Evolutionary conservation across 208 protist species (phyloP), one percentile per base, ranked within the genome.

Genomic region (Acanthamoeba healyi): DNA sequence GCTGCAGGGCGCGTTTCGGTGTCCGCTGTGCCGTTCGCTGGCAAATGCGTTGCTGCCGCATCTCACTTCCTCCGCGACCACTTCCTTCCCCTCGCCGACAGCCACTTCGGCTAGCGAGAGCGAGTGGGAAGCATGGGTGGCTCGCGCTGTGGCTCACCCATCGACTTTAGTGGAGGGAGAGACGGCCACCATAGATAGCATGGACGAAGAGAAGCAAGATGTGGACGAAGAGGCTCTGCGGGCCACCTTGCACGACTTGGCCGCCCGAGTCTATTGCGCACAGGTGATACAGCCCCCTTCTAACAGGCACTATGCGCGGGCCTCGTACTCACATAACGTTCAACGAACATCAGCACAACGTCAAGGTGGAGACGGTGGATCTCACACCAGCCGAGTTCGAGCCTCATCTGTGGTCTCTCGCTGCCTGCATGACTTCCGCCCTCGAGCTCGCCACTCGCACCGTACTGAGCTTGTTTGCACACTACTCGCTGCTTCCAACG

Each of bases 11-110:
- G 81, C 44, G 10, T 89, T 89, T 49, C 44, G 54, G 42, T 89
- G 81, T 29, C 81, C 81, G 32, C 81, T 89, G 49, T 89, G 81
- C 81, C 24, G 81, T 15, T 46, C 81, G 29, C 44, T 89, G 51
- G 81, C 9, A 2, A 89, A 89, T 32, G 36, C 46, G 51, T 32
- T 89, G 10, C 7, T 89, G 6, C 81, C 81, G 46, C 19, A 22
- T 15, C 32, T 65, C 49, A 14, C 77, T 17, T 34, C 77, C 15
- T 7, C 56, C n/a, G 56, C n/a, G 15, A 22, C 9, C n/a, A 29
- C 10, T 17, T 22, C 56, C 15, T 17, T 29, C 56, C 24, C 56
- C 56, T 4, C 56, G 7, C n/a, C n/a, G 24, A 14, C n/a, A 1
- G 29, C n/a, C n/a, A 22, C 6, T 24, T 26, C 4, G 17, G 17